These are phyloP conservation scores for Metrosideros polymorpha DNA, from an alignment of 441 rosid species.

Conservation along the genomic window DNA sequence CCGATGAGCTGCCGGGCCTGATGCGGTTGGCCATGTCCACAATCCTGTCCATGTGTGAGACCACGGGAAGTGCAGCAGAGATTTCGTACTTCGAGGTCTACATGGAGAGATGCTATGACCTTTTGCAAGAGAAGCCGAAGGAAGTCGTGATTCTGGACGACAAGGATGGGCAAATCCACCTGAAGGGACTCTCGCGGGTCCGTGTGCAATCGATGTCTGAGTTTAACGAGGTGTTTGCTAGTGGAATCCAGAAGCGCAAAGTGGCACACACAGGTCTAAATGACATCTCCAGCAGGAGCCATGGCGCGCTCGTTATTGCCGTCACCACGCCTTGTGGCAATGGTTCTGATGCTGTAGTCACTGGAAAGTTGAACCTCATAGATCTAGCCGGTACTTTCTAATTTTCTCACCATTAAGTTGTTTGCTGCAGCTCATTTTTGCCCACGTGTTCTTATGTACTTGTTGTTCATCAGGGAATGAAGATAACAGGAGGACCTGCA, in stretches of 20 bases:
- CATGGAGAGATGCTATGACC: constrained; percentile 86
- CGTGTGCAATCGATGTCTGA: constrained; percentile 45
- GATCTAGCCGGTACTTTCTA: constrained; percentile 71
- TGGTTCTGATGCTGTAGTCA: constrained; percentile 21
- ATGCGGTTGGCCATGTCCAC: constrained; percentile 70
- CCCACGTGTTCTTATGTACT: not conserved
- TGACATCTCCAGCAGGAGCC: constrained; percentile 91
- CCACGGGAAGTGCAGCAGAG: constrained; percentile 38
- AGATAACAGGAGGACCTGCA: constrained; percentile 77
- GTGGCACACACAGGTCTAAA: constrained; percentile 77
- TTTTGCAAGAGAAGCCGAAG: constrained; percentile 38
- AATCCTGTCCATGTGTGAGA: constrained; percentile 41
- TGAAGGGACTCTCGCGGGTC: constrained; percentile 62
- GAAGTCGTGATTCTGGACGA: constrained; percentile 62
- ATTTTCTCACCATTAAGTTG: not conserved
- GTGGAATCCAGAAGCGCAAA: constrained; percentile 65
- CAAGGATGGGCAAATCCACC: constrained; percentile 65
- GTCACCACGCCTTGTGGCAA: constrained; percentile 31
- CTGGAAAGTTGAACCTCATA: constrained; percentile 81
- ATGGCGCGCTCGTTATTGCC: constrained; percentile 71
- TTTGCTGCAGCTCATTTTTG: not conserved
- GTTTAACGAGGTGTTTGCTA: constrained; percentile 40
- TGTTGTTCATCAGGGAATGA: constrained; percentile 50
- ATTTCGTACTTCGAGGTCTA: constrained; percentile 89
- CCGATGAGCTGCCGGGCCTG: constrained; percentile 46